Evolutionary conservation across 306 rosid genomes (phyloP).

Genomic region (Morella rubra): DNA sequence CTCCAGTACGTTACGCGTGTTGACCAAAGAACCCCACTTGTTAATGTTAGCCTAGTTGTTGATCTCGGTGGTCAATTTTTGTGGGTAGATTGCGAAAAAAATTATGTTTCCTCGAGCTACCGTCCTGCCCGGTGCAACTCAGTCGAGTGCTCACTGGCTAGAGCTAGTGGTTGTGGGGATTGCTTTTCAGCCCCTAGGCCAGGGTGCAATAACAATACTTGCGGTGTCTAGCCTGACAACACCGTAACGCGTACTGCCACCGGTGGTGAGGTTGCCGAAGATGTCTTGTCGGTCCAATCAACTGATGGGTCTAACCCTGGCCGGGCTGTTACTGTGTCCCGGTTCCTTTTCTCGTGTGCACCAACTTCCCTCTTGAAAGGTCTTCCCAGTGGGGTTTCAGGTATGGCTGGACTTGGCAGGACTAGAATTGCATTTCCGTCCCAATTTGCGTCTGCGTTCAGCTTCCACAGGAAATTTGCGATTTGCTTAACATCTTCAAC

Average conservation of each 20-base stretch:
- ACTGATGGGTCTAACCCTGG: constrained; percentile 51
- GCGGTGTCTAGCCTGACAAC: constrained; percentile 45
- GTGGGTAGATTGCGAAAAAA: constrained; percentile 49
- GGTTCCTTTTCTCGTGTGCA: constrained; percentile 48
- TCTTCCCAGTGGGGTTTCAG: constrained; percentile 44
- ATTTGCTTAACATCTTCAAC: constrained; percentile 40
- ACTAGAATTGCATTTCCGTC: constrained; percentile 47
- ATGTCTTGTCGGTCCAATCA: constrained; percentile 42
- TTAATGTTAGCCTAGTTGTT: constrained; percentile 41
- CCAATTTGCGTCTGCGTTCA: constrained; percentile 53
- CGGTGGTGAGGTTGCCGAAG: constrained; percentile 48
- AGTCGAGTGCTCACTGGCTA: constrained; percentile 58
- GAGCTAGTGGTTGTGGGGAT: constrained; percentile 41
- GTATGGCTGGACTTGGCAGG: constrained; percentile 66
- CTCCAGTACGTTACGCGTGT: constrained; percentile 50
- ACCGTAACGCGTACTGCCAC: constrained; percentile 51
- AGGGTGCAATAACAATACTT: constrained; percentile 67
- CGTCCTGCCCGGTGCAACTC: constrained; percentile 53
- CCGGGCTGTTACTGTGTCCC: constrained; percentile 34
- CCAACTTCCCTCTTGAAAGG: constrained; percentile 46
- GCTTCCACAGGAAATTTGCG: constrained; percentile 57
- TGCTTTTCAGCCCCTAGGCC: constrained; percentile 54
- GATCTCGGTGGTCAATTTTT: constrained; percentile 60
- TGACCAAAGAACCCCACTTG: constrained; percentile 49
- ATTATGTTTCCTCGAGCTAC: constrained; percentile 53